These are phyloP conservation scores for Leishmania guyanensis DNA, from an alignment of 208 protist species.

Conservation along the genomic window DNA sequence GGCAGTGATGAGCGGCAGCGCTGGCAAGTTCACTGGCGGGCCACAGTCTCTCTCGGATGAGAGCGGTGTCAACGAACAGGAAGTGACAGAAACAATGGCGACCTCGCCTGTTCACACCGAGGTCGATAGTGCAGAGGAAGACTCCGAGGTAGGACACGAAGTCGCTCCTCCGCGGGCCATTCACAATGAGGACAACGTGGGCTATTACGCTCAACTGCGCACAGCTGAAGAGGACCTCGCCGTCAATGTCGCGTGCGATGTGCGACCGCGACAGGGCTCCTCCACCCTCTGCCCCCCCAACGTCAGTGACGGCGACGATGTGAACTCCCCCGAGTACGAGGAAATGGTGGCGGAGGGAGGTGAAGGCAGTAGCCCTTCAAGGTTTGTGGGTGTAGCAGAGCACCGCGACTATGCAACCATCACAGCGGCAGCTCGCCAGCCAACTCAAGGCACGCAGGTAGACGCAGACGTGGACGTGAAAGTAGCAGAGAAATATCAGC, in stretches of 20 bases:
- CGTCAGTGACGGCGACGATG: background rate
- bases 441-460: constrained; percentile 41
- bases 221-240: constrained; percentile 30
- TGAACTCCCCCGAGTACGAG: constrained; percentile 7
- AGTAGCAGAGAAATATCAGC: background rate
- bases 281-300: background rate
- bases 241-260: constrained; percentile 46
- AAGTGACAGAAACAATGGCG: constrained; percentile 8
- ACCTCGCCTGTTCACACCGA: constrained; percentile 3
- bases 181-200: constrained; percentile 2
- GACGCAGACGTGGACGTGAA: constrained; percentile 29
- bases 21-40: background rate
- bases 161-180: constrained; percentile 5
- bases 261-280: constrained; percentile 18
- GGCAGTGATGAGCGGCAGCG: background rate
- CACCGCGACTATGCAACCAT: background rate
- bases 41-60: background rate
- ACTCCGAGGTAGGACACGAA: constrained; percentile 16
- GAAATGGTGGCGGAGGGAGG: background rate
- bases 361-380: background rate
- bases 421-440: constrained; percentile 21
- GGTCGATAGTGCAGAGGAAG: background rate
- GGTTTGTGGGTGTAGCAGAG: background rate
- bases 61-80: background rate
- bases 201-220: constrained; percentile 17